Evolutionary conservation across 129 eudicot genomes (phyloP).

Genomic region (Flaveria brownii): DNA sequence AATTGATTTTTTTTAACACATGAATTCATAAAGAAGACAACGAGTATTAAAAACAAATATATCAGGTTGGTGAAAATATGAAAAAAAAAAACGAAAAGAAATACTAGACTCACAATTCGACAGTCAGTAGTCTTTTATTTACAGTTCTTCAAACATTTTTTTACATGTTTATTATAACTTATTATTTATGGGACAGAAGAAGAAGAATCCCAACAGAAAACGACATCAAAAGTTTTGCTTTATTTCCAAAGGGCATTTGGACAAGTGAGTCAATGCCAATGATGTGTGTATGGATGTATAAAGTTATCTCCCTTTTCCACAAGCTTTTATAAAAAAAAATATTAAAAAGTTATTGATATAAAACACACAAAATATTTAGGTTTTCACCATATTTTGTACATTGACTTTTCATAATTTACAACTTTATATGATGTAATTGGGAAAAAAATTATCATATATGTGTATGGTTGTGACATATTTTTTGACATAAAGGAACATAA

Average conservation of each 20-base stretch:
- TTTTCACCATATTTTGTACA: neutral
- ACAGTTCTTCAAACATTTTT: neutral
- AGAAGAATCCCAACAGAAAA: constrained; percentile 34
- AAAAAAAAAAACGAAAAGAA: neutral
- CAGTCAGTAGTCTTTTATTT: neutral
- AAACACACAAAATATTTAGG: no score
- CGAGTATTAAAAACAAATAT: constrained; percentile 13
- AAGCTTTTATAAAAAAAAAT: constrained; percentile 1
- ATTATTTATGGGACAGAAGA: constrained; percentile 7
- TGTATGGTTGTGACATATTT: neutral
- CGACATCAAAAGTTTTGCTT: constrained; percentile 35
- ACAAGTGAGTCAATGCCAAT: constrained; percentile 66
- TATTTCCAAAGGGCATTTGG: constrained; percentile 47
- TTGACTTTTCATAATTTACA: neutral
- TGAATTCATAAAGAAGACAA: constrained; percentile 17
- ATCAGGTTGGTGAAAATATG: neutral
- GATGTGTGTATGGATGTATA: constrained; percentile 39
- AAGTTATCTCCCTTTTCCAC: constrained; percentile 34
- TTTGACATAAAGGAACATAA: neutral
- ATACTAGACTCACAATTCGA: constrained; percentile 7
- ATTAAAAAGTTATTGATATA: no score
- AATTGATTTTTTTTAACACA: neutral
- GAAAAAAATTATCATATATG: neutral
- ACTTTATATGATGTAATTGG: neutral
- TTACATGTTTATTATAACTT: neutral